Percentiles rank a stretch among this genome's conserved stretches.
Evolutionary conservation across 345 rosid genomes (phyloP).

Genomic region (Hibiscus tridactylites): DNA sequence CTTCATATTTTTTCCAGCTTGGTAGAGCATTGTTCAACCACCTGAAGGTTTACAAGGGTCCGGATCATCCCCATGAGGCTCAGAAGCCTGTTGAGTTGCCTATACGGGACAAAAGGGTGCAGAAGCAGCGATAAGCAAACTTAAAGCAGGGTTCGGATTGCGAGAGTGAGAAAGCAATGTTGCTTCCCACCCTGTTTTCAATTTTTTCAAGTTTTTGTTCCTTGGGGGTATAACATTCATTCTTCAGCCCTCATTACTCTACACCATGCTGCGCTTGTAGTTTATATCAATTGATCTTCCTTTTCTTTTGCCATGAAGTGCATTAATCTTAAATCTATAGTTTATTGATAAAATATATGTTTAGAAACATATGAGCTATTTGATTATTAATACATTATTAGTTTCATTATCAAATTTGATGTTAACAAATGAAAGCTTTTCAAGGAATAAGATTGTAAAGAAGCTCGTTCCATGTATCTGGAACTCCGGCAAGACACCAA

Average conservation of each 20-base stretch:
- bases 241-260: neutral
- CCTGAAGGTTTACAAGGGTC: conserved; percentile 88
- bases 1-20: conserved; percentile 45
- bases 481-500: conserved; percentile 91
- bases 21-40: conserved; percentile 89
- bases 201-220: neutral
- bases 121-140: conserved; percentile 32
- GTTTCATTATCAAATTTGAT: neutral
- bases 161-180: conserved; percentile 10
- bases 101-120: conserved; percentile 81
- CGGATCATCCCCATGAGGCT: conserved; percentile 85
- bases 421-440: neutral
- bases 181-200: neutral
- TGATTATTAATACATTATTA: no score
- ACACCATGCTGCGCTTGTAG: neutral
- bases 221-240: neutral
- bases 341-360: no score
- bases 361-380: no score
- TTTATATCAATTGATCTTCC: no score
- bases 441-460: conserved; percentile 21
- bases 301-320: no score
- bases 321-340: no score
- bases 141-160: neutral
- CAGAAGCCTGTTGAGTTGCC: conserved; percentile 83
- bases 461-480: conserved; percentile 86